These are phyloP conservation scores for Stromatinia cepivora DNA, from an alignment of 2,329 filamentous ascomycete genomes.

Conservation along the genomic window DNA sequence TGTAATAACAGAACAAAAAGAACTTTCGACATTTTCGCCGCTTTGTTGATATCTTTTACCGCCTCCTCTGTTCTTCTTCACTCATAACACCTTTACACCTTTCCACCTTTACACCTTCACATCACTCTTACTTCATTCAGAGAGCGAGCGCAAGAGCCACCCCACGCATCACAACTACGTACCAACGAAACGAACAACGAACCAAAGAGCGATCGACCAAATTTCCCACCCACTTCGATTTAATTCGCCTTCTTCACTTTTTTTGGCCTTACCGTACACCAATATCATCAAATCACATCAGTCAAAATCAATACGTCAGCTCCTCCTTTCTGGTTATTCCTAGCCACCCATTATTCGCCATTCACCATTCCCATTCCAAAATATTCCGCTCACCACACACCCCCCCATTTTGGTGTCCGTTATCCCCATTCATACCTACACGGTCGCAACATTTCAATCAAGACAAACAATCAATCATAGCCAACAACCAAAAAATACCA, in stretches of 20 bases:
- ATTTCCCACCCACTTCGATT: neutral
- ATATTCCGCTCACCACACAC: neutral
- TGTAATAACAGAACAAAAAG: conserved; percentile 24
- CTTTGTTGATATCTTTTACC: conserved; percentile 13
- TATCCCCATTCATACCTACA: neutral
- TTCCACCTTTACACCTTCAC: too few species aligned
- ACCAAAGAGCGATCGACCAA: neutral
- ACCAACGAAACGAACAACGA: neutral
- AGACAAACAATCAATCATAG: neutral
- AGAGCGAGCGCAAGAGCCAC: too few species aligned
- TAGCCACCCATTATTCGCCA: too few species aligned
- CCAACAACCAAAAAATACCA: neutral
- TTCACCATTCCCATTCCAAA: neutral
- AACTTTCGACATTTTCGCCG: conserved; percentile 33
- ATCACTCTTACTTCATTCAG: too few species aligned
- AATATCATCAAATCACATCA: neutral
- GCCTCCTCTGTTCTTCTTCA: conserved; percentile 30
- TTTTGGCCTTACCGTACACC: neutral
- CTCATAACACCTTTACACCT: neutral
- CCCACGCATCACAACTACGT: neutral
- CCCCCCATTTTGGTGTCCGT: neutral
- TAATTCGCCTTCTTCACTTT: neutral
- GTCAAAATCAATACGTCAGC: conserved; percentile 6
- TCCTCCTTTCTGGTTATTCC: neutral
- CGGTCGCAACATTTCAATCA: conserved; percentile 13